These are phyloP conservation scores for Phytopythium oedochilum DNA, from an alignment of 352 stramenopile species.

Conservation along the genomic window DNA sequence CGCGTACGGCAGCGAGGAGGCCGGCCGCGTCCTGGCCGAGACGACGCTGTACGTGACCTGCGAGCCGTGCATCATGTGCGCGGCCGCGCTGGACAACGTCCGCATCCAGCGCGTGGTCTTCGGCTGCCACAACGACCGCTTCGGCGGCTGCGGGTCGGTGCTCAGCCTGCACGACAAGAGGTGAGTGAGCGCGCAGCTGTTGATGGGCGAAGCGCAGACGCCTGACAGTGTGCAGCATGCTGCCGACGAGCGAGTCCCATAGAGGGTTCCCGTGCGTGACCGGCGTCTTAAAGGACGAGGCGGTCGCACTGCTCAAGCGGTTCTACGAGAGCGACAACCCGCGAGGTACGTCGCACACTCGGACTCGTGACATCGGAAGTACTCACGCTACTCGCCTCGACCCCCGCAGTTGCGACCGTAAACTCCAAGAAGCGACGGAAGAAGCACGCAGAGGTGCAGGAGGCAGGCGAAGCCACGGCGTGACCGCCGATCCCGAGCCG, in stretches of 20 bases:
- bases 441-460: conserved; percentile 15
- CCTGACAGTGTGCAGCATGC: conserved; percentile 6
- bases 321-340: conserved; percentile 91
- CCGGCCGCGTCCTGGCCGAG: conserved; percentile 40
- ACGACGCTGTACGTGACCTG: conserved; percentile 88
- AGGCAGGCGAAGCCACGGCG: background rate
- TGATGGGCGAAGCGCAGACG: conserved; percentile 2
- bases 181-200: conserved; percentile 11
- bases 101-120: conserved; percentile 80
- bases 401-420: conserved; percentile 39
- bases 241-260: conserved; percentile 43
- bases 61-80: conserved; percentile 95
- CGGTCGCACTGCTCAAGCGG: conserved; percentile 74
- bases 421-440: conserved; percentile 81
- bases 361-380: too few species aligned
- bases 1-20: conserved; percentile 24
- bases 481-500: background rate
- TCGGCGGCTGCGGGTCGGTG: conserved; percentile 91
- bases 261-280: conserved; percentile 55
- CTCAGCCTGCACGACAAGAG: conserved; percentile 71
- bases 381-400: too few species aligned
- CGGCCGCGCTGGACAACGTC: conserved; percentile 76
- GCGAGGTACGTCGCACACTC: conserved; percentile 48
- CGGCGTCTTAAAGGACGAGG: conserved; percentile 82
- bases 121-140: conserved; percentile 91